phyloP scores from a whole-genome alignment of 768 basidiomycete genomes.

The Suillus americanus region DNA sequence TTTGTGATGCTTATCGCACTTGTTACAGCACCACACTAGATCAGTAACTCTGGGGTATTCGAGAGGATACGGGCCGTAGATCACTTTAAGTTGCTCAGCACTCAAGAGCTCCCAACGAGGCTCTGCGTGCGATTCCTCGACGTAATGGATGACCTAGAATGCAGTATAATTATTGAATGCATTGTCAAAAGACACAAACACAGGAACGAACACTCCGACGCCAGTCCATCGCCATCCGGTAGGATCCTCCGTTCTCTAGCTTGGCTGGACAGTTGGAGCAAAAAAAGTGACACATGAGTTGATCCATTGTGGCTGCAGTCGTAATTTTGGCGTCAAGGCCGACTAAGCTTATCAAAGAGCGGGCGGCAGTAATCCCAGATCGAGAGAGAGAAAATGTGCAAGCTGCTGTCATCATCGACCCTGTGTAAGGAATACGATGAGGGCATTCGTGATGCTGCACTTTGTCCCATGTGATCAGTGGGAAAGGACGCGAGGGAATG shows the following conservation, averaged over 20 bases:
- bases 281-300: background rate
- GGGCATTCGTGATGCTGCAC: background rate
- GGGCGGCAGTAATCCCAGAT: background rate
- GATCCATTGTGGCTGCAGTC: background rate
- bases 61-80: background rate
- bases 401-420: accelerated
- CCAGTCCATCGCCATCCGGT: slow-evolving; percentile 4
- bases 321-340: background rate
- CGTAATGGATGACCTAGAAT: slow-evolving; percentile 2
- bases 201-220: background rate
- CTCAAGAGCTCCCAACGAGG: slow-evolving; percentile 3
- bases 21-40: background rate
- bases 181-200: background rate
- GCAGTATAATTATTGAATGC: background rate
- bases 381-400: background rate
- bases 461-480: slow-evolving; percentile 1
- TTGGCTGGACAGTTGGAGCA: background rate
- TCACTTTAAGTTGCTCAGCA: background rate
- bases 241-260: background rate
- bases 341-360: background rate
- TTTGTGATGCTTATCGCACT: background rate
- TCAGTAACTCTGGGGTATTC: background rate
- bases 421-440: accelerated
- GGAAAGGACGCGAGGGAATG: background rate
- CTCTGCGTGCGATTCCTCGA: background rate